phyloP scores from a whole-genome alignment of 768 basidiomycete genomes.

The Paxillus rubicundulus region DNA sequence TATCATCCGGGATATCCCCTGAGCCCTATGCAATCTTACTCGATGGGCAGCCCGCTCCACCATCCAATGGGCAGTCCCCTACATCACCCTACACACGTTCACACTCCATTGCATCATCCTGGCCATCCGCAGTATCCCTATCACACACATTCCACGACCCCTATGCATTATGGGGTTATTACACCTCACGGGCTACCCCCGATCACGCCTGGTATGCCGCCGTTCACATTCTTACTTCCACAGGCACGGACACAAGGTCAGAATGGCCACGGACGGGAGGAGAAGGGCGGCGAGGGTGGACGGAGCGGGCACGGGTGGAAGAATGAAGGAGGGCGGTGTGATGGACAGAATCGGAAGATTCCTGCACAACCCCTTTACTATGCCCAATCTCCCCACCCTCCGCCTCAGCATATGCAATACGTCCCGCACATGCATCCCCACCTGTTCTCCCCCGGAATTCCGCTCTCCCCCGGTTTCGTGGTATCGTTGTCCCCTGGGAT shows the following conservation, averaged over 20 bases:
- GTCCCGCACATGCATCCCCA: conserved; percentile 19
- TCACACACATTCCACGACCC: conserved; percentile 9
- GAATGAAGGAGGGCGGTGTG: conserved; percentile 6
- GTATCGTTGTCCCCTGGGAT: conserved; percentile 28
- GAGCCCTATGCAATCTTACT: conserved; percentile 25
- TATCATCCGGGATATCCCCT: conserved; percentile 37
- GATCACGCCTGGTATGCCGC: conserved; percentile 97
- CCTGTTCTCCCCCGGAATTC: conserved; percentile 32
- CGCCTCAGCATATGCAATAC: conserved; percentile 23
- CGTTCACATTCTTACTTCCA: conserved; percentile 79
- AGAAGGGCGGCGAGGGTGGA: conserved; percentile 2
- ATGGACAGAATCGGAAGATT: conserved; percentile 7
- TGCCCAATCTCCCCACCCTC: conserved; percentile 6
- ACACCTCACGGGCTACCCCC: conserved; percentile 85
- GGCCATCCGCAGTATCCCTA: conserved; percentile 29
- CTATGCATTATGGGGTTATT: conserved; percentile 37
- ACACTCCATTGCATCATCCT: conserved; percentile 32
- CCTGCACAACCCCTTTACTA: conserved; percentile 10
- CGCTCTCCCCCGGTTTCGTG: conserved; percentile 31
- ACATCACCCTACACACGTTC: conserved; percentile 31
- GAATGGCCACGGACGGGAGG: conserved; percentile 9
- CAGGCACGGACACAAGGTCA: conserved; percentile 30
- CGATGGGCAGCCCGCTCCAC: conserved; percentile 38
- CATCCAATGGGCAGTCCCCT: conserved; percentile 34
- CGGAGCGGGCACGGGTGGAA: neutral